Percentiles rank a stretch among this genome's conserved stretches.
phyloP scores from a whole-genome alignment of 2,329 filamentous ascomycete genomes.

The Chaetothyriales sp. region DNA sequence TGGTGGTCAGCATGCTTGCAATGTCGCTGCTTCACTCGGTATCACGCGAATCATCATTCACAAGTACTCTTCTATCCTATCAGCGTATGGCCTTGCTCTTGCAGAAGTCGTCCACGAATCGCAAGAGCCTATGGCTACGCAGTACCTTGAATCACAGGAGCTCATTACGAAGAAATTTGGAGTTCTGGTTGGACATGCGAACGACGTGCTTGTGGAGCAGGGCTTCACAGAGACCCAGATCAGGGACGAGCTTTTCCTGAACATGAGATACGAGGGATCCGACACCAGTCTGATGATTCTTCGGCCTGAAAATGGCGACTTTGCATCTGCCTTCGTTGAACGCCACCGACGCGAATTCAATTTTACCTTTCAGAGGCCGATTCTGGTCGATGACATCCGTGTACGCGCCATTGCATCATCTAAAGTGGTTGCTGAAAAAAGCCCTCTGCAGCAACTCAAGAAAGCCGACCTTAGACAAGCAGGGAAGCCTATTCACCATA shows the following conservation, averaged over 20 bases:
- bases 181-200: constrained; percentile 53
- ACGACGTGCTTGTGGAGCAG: constrained; percentile 28
- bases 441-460: constrained; percentile 43
- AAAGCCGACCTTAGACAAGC: neutral
- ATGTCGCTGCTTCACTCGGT: constrained; percentile 29
- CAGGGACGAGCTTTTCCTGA: constrained; percentile 33
- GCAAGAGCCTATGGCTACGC: constrained; percentile 22
- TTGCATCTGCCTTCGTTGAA: constrained; percentile 66
- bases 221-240: constrained; percentile 31
- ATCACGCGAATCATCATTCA: constrained; percentile 33
- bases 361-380: constrained; percentile 72
- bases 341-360: constrained; percentile 88
- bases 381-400: constrained; percentile 80
- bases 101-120: constrained; percentile 29
- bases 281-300: constrained; percentile 38
- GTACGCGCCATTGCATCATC: constrained; percentile 57
- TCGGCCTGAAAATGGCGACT: constrained; percentile 48
- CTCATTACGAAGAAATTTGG: constrained; percentile 57
- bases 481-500: neutral
- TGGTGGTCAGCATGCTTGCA: constrained; percentile 29
- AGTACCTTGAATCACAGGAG: constrained; percentile 18
- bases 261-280: constrained; percentile 38
- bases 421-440: constrained; percentile 48
- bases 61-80: constrained; percentile 29
- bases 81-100: constrained; percentile 33